Base-by-base conservation (phyloP, 2,329 filamentous ascomycete species). In the Cytospora piceicola region DNA sequence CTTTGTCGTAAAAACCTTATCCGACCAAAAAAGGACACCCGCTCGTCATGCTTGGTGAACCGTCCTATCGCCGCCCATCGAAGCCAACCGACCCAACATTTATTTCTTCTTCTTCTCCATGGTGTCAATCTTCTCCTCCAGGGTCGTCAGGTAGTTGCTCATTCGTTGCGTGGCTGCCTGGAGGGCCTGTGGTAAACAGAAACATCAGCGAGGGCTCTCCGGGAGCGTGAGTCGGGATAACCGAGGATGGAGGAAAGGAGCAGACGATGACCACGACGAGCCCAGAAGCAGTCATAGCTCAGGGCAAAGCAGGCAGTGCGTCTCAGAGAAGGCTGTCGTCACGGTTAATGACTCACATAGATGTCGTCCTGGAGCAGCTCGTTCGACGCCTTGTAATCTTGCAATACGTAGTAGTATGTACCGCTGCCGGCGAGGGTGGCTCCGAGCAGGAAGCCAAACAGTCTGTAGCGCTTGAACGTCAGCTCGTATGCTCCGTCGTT, bases 351-450 rank as follows among this genome's bases (percentile, higher is more conserved):
- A 90, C 92, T 79, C 86, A 97, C 94, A 80, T 94, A 94, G 77
- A 98, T 97, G 79, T 98, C 94, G 80, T 97, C 93, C 68, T 90
- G 94, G 79, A 98, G 82, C 75, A 97, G 85, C 80, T 96, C 92
- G 81, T 97, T 98, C 72, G 93, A 92, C 53, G 93, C 84, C 81
- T 93, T 93, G 83, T 97, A 98, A 79, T 98, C 94, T 76, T 94
- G 88, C 72, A 98, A 81, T 71, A 97, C 87, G 78, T 98, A 98
- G 77, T 92, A 93, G 82, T 97, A 98, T 72, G 96, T 90, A 66
- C 88, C 90, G 61, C 85, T 86, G 73, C 93, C 93, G 54, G 94
- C 89, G 61, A 93, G 82, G 56, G 91, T 89, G 69, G 91, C 89
- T 70, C 94, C 94, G 69, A 95, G 83, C 59, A 98, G 88, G 83